Conservation (phyloP, 2,329 filamentous ascomycete genomes). For the Ilyonectria robusta region DNA sequence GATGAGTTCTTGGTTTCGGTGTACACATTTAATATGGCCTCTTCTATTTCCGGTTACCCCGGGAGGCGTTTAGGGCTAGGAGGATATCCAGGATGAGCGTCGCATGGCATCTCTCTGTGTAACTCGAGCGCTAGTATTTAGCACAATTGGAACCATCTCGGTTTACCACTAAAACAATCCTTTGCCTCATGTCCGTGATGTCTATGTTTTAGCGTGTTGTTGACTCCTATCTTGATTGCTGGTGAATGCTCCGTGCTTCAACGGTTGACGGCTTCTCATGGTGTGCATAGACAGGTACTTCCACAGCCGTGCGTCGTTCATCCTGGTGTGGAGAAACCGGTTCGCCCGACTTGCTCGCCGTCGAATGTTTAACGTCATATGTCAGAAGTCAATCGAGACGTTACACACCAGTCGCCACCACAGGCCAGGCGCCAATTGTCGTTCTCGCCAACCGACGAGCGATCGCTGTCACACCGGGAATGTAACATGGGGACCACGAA, state of each 20-base stretch:
- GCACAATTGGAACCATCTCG: conserved; percentile 38
- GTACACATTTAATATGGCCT: conserved; percentile 47
- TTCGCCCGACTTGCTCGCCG: background rate
- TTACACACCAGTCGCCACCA: background rate
- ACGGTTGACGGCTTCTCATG: background rate
- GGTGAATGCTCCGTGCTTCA: conserved; percentile 1
- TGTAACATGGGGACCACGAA: background rate
- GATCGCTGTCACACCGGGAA: background rate
- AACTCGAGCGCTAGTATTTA: conserved; percentile 45
- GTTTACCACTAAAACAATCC: conserved; percentile 17
- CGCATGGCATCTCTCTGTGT: conserved; percentile 40
- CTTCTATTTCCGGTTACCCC: conserved; percentile 48
- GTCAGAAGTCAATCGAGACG: background rate
- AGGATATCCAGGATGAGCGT: conserved; percentile 39
- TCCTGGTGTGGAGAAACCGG: conserved; percentile 8
- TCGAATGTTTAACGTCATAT: conserved; percentile 2
- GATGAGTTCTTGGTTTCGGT: conserved; percentile 44
- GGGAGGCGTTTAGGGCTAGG: conserved; percentile 45
- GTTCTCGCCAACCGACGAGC: conserved; percentile 13
- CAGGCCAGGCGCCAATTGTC: background rate
- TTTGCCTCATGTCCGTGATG: background rate
- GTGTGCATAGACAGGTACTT: conserved; percentile 11
- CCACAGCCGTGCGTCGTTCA: background rate
- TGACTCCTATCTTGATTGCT: background rate
- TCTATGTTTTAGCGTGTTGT: background rate